Conservation (phyloP, 1,284 basidiomycete species). For the Rhodotorula sp. region DNA sequence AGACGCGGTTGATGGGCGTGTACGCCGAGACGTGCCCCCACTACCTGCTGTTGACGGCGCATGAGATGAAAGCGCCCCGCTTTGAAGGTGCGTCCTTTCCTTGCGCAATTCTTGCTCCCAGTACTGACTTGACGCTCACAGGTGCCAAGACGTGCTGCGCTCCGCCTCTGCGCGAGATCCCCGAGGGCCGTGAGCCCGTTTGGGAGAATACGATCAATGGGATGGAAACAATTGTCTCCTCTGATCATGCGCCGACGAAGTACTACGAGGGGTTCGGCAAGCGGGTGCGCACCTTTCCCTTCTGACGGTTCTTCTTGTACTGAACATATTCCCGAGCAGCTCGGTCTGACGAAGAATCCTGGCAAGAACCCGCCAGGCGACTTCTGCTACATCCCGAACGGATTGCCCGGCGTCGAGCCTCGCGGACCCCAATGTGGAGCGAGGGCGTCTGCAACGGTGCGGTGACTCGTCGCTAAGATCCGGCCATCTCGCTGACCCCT, state of each 20-base stretch:
- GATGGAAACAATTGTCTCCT: constrained; percentile 42
- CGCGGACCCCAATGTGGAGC: constrained; percentile 43
- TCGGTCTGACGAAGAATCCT: constrained; percentile 28
- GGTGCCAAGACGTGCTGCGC: constrained; percentile 45
- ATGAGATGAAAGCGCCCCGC: constrained; percentile 37
- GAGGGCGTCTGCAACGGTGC: constrained; percentile 42
- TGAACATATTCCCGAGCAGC: constrained; percentile 19
- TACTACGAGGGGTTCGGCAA: constrained; percentile 42
- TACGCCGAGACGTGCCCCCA: constrained; percentile 46
- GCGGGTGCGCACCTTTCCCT: too few relatives aligned
- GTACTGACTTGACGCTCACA: not conserved
- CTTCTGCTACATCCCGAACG: constrained; percentile 45
- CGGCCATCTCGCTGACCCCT: too few relatives aligned
- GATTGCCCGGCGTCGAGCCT: constrained; percentile 45
- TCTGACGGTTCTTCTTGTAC: too few relatives aligned
- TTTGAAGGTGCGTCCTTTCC: constrained; percentile 26
- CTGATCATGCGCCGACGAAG: constrained; percentile 45
- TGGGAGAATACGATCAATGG: constrained; percentile 45
- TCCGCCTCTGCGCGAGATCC: constrained; percentile 42
- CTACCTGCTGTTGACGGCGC: constrained; percentile 40
- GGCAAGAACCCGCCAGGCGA: constrained; percentile 28
- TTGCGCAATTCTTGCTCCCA: not conserved
- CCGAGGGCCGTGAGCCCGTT: constrained; percentile 39
- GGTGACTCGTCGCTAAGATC: not conserved
- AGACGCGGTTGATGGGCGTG: constrained; percentile 38